Base-by-base conservation (phyloP, 495 filamentous ascomycete genomes). In the Aspergillus taichungensis region DNA sequence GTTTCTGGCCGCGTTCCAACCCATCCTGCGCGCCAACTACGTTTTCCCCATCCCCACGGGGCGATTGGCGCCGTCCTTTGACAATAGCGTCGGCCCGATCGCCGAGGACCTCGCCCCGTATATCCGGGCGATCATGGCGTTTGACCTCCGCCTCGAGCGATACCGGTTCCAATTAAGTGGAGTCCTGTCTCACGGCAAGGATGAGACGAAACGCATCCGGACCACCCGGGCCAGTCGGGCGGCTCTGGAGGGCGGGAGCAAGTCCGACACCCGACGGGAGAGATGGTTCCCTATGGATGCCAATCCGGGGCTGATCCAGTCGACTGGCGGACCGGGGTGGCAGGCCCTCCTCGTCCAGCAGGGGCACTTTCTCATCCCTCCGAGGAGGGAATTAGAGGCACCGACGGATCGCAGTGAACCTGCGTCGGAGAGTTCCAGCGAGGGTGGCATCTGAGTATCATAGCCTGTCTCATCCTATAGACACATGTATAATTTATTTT, bases 71-170 rank as follows among this genome's bases (percentile, higher is more conserved):
- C 88, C 85, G 0, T 73, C 80, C 0, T 86, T 95, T 47, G 86
- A 94, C 45, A 76, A 85, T 31, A 77, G 79, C 0, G 55, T 80
- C 33, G 54, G 64, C 3, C 66, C 79, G 7, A 75, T 95, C 30
- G 68, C 70, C 5, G 72, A 83, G 36, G 92, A 98, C 47, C 63
- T 95, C 6, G 88, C 85, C 0, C 91, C 90, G 0, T 96, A 85
- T 51, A 74, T 94, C 13, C 83, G 92, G 13, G 68, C 73, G 8
- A 95, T 96, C 51, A 80, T 88, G 27, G 67, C 78, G 0, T 84
- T 85, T 54, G 91, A 95, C 49, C 64, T 79, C 3, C 72, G 70
- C 8, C 72, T 89, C 0, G 79, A 85, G 40, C 71, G 82, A 49
- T 76, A 87, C 49, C 73, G 89, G 0, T 51, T 78, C 10, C 74